Percentiles rank a stretch among this genome's conserved stretches.
Conservation (phyloP, 768 basidiomycete genomes). For the Exsudoporus frostii region DNA sequence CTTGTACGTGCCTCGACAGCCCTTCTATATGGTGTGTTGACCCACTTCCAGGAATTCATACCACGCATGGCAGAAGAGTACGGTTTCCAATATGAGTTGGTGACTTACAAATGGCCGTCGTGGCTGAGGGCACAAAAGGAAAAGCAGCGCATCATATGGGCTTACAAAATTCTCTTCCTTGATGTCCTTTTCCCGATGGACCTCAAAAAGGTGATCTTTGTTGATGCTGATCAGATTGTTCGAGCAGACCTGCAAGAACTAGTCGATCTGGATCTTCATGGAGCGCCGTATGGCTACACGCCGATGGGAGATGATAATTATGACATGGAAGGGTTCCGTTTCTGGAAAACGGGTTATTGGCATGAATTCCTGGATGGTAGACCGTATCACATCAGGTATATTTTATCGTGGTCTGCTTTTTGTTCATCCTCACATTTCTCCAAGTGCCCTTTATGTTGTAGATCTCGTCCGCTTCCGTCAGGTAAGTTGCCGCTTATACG, state of each 20-base stretch:
- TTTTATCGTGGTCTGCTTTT: not conserved
- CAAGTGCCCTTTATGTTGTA: constrained; percentile 90
- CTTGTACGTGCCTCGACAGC: constrained; percentile 48
- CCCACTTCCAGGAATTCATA: constrained; percentile 73
- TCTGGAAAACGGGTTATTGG: constrained; percentile 99
- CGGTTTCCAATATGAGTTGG: constrained; percentile 92
- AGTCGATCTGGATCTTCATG: constrained; percentile 88
- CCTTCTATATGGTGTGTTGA: not conserved
- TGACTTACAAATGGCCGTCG: constrained; percentile 99
- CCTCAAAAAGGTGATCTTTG: constrained; percentile 98
- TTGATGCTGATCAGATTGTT: constrained; percentile 97
- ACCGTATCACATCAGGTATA: constrained; percentile 94
- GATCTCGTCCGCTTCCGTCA: constrained; percentile 95
- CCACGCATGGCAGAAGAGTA: constrained; percentile 90
- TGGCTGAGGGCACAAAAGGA: constrained; percentile 97
- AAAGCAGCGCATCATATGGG: constrained; percentile 99
- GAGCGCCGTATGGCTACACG: constrained; percentile 92
- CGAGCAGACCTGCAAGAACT: constrained; percentile 94
- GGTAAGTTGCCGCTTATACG: constrained; percentile 35
- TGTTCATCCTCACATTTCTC: constrained; percentile 7
- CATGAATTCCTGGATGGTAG: constrained; percentile 76
- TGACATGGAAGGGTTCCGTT: constrained; percentile 97
- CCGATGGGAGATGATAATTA: constrained; percentile 96
- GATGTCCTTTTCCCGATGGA: constrained; percentile 99
- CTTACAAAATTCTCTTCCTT: constrained; percentile 98